These are phyloP conservation scores for Eimeria necatrix DNA, from an alignment of 169 alveolate genomes.

Conservation along the genomic window DNA sequence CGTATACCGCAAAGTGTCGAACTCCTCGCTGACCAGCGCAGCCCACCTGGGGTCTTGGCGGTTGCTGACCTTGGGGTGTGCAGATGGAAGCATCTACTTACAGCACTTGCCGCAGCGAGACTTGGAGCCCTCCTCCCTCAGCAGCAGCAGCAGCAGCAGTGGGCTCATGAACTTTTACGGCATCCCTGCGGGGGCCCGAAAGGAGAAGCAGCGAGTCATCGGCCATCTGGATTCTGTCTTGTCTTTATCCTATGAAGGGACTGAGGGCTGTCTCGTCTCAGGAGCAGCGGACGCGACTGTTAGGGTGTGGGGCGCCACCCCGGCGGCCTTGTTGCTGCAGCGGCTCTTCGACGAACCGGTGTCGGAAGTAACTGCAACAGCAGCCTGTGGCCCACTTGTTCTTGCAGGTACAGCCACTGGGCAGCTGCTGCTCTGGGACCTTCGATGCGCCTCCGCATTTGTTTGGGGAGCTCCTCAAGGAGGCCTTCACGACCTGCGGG, in stretches of 20 bases:
- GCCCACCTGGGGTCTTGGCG: conserved; percentile 15
- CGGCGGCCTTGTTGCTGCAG: conserved; percentile 48
- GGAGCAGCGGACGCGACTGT: conserved; percentile 81
- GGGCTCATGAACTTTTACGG: not conserved
- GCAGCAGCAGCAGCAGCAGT: conserved; percentile 15
- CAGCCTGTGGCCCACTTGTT: conserved; percentile 57
- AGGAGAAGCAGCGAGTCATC: conserved; percentile 14
- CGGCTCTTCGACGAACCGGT: conserved; percentile 78
- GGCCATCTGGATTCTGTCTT: conserved; percentile 74
- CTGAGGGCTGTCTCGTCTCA: conserved; percentile 45
- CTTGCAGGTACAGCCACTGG: conserved; percentile 76
- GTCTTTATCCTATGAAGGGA: conserved; percentile 29
- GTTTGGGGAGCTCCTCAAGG: conserved; percentile 60
- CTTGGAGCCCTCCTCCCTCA: not conserved
- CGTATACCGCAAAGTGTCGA: not conserved
- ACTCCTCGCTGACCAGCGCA: conserved; percentile 9
- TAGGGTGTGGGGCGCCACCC: conserved; percentile 74
- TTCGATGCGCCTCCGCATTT: conserved; percentile 55
- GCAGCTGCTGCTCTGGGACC: conserved; percentile 73
- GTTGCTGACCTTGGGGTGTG: not conserved
- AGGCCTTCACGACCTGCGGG: conserved; percentile 28
- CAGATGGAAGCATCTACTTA: conserved; percentile 4
- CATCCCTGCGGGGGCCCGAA: not conserved
- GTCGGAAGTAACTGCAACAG: conserved; percentile 76
- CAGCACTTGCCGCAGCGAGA: not conserved